Base-by-base conservation (phyloP, 768 basidiomycete genomes). In the Saitozyma sp. region DNA sequence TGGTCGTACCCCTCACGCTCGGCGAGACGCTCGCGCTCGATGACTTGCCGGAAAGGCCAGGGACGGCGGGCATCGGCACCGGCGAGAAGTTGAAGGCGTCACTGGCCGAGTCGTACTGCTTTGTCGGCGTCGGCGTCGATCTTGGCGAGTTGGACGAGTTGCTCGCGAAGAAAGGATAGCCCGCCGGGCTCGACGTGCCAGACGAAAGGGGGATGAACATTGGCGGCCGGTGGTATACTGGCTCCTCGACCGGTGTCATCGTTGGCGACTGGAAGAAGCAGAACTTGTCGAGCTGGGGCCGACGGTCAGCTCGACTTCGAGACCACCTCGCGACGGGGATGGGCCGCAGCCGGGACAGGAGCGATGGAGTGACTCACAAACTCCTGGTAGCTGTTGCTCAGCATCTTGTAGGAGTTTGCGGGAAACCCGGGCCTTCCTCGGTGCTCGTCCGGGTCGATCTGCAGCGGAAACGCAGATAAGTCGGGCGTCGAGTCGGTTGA, bases 211-310 rank as follows among this genome's bases (percentile, higher is more conserved):
- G 57, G 19, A 60, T 29, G 61, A 55, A 13, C 42, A 39, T 53
- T 59, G 59, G 38, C 16, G 57, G 66, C 45, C 68, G 64, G 43
- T 52, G 41, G 50, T 68, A 62, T 0, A 62, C 51, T 3, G 63
- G 56, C 10, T 69, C 69, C 19, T 69, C 69, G 11, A 54, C 56
- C 2, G 74, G 69, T 3, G 76, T 72, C 61, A 67, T 66, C 10
- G 64, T 39, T 10, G 73, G 68, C 8, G 76, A 69, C 52, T 75
- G 75, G 70, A 76, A 79, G 65, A 79, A 79, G 63, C 78, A 79
- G 63, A 75, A 79, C 42, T 69, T 70, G 39, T 75, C 70, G 17
- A 79, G 65, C 78, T 79, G 58, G 29, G 29, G n/a, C 9, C 19
- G 7, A 41, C 13, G 11, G 57, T 59, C 50, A 52, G 59, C 29